Base-by-base conservation (phyloP, 352 stramenopile genomes). In the Globisporangium camurandrum region DNA sequence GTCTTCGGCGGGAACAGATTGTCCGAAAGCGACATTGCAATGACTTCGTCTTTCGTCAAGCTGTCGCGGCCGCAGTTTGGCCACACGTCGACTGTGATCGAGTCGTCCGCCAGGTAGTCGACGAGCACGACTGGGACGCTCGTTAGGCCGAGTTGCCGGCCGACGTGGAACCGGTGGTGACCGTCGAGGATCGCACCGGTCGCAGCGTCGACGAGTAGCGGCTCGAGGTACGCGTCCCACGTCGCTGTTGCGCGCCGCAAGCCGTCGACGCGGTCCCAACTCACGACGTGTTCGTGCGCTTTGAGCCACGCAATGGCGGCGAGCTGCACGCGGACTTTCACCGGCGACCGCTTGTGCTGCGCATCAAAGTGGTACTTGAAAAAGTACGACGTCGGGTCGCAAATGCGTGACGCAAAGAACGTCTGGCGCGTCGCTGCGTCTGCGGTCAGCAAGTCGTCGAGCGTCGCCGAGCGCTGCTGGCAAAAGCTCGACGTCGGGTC, bases 341-440 rank as follows among this genome's bases (percentile, higher is more conserved):
- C 84, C 5, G 83, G 83, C 43, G 80, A 67, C 3, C 80, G 79
- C 53, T 84, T 68, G 17, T 69, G 76, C 20, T 56, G 70, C 36
- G 75, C 71, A 43, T 91, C 76, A 38, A 93, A 88, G 54, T 81
- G 79, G 69, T 87, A 93, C 64, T 93, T 93, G 83, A 87, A 93
- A 23, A 93, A 93, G 61, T 93, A 93, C 37, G 83, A 93, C 31
- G 83, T 93, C n/a, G 83, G 83, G 44, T 93, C 83, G 27, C 75
- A 75, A 34, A 93, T 80, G 48, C 83, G 83, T 46, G 80, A 90
- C 37, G 86, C 57, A 55, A 87, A 91, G 61, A 93, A 93, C 40
- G 87, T 88, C 50, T 89, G 64, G 16, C 76, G 75, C 28, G 62
- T 61, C 23, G 67, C 65, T 6, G 69, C 72, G 44, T 84, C 71